Base-by-base conservation (phyloP, 805 yeast genomes). In the Candida anglica region DNA sequence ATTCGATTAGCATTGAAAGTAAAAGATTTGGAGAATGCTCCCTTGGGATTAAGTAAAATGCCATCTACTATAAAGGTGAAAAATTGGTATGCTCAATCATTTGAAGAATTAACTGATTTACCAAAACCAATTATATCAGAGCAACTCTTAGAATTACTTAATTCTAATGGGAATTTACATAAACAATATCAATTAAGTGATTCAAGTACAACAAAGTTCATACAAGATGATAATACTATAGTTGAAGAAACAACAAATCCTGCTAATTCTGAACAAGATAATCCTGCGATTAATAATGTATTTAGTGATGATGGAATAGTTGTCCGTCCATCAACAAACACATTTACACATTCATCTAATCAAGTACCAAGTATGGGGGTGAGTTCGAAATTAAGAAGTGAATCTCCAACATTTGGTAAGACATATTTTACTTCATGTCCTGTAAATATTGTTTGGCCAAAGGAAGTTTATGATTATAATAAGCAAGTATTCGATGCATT, bases 81-180 rank as follows among this genome's bases (percentile, higher is more conserved):
- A 40, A 77, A 86, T 52, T 88, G 96, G 96, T 88, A 87, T 54
- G 89, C 89, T 1, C 93, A 86, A 53, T 80, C 91, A 6, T 88
- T 88, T 56, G 88, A 86, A 47, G 91, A 87, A 52, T 70, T 87
- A 44, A 77, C 82, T n/a, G 56, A 69, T 9, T 58, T 88, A 27
- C 75, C 77, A 9, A 71, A 73, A 37, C 91, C 91, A 1, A 50
- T 48, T 20, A 63, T 80, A 28, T 61, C 64, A 30, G 64, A 53
- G 13, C 70, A 68, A 30, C 55, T 73, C 41, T 54, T 54, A 24
- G 52, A 57, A 38, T 42, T 69, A 39, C 53, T 75, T 32, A 57
- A 44, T 21, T 34, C 33, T 28, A 46, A 41, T 30, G 36, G 22
- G 19, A 25, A 19, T 15, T 18, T 24, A 10, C 17, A 32, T 13